Conservation (phyloP, 768 basidiomycete species). For the Strobilomyces dryophilus region DNA sequence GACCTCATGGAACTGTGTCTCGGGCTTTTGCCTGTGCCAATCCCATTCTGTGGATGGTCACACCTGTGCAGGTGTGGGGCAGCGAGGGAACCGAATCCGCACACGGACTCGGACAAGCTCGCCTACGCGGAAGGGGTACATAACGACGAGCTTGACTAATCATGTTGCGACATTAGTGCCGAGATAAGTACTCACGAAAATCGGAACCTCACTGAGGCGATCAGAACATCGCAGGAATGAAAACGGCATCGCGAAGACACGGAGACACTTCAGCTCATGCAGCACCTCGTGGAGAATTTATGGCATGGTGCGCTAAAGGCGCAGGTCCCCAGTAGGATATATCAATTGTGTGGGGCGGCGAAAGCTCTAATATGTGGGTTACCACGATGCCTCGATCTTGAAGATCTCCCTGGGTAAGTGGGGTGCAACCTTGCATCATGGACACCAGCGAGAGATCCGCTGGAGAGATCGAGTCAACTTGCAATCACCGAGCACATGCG, state of each 20-base stretch:
- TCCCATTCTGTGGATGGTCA: not conserved
- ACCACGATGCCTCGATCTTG: conserved; percentile 7
- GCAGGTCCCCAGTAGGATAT: conserved; percentile 1
- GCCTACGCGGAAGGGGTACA: not conserved
- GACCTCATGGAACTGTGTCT: not conserved
- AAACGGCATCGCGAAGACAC: not conserved
- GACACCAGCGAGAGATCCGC: conserved; percentile 1
- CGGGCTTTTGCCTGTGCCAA: not conserved
- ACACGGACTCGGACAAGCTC: conserved; percentile 5
- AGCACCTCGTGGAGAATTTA: not conserved
- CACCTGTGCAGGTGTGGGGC: conserved; percentile 19
- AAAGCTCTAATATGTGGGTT: conserved; percentile 1
- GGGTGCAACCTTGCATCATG: not conserved
- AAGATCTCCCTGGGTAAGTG: not conserved
- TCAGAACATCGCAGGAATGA: conserved; percentile 5
- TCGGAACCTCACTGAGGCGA: not conserved
- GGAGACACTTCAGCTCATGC: not conserved
- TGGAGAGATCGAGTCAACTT: conserved; percentile 5
- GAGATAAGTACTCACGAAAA: not conserved
- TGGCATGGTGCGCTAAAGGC: not conserved
- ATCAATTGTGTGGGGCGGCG: not conserved
- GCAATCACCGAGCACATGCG: conserved; percentile 9
- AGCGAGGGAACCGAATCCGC: conserved; percentile 10
- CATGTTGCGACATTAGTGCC: not conserved
- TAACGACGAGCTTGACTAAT: conserved; percentile 1